Evolutionary conservation across 306 rosid genomes (phyloP), one percentile per base, ranked within the genome.

Genomic region (Trifolium repens): DNA sequence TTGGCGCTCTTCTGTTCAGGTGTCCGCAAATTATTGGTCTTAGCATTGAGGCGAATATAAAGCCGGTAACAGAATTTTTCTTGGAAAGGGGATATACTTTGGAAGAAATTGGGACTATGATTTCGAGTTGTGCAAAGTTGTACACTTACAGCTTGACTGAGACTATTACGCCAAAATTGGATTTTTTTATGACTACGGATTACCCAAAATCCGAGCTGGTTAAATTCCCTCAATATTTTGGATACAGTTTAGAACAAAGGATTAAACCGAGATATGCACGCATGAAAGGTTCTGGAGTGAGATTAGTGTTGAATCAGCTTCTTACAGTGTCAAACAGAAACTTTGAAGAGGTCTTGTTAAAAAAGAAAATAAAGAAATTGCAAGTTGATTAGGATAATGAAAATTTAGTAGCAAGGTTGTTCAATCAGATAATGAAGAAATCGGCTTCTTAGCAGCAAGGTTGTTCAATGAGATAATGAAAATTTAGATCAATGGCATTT

Each of bases 191-290:
- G 77, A 90, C 88, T 50, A 90, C 84, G 91, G 91, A 76, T 60
- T 94, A 94, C 37, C 74, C 91, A 7, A 81, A 81, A 44, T 81
- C 90, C 5, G 96, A 90, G 83, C 85, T 94, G 59, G 87, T 94
- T 55, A 90, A 90, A 62, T 91, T 91, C 86, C 98, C 98, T 54
- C 96, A 90, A 42, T 94, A 75, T 82, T 94, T 91, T 52, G 96
- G 98, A 59, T 94, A 91, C 81, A 90, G 87, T 80, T 86, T 94
- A 85, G 88, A 85, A 60, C 87, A 73, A 60, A 86, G 98, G 86
- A 90, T 90, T 64, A 91, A 91, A 82, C 98, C 97, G 9, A 91
- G 98, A 76, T 88, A 87, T 78, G 91, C 91, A 22, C 77, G 59
- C 2, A 47, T 94, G 91, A 84, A 81, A 81, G 75, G 77, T 57